phyloP scores from a whole-genome alignment of 2,329 filamentous ascomycete genomes.

The Penicillium decumbens region DNA sequence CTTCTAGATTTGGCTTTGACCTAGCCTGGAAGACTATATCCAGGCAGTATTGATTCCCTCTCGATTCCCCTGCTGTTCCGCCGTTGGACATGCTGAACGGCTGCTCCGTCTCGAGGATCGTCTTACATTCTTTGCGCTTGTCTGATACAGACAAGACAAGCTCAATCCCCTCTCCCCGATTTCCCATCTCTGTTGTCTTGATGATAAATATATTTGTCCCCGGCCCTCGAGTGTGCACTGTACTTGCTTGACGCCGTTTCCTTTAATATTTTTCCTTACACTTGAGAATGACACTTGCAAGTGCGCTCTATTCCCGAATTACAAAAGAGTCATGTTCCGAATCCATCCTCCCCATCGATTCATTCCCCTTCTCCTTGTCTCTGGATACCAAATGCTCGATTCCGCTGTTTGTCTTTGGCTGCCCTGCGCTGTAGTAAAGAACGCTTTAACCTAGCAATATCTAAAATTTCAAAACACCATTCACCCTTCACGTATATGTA shows the following conservation, averaged over 20 bases:
- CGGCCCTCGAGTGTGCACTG: constrained; percentile 11
- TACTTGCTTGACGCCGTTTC: constrained; percentile 16
- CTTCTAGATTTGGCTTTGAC: constrained; percentile 29
- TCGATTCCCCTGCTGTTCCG: not conserved
- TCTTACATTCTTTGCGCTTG: not conserved
- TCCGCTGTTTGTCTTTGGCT: constrained; percentile 3
- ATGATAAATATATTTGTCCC: constrained; percentile 28
- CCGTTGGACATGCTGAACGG: constrained; percentile 3
- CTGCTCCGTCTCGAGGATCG: not conserved
- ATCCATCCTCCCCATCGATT: constrained; percentile 4
- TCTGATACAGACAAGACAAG: not conserved
- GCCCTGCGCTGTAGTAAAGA: constrained; percentile 14
- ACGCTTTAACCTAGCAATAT: constrained; percentile 12
- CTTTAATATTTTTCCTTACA: constrained; percentile 15
- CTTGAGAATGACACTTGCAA: not conserved
- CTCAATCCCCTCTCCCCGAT: constrained; percentile 2
- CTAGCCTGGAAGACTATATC: not conserved
- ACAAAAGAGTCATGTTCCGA: constrained; percentile 8
- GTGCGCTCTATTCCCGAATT: constrained; percentile 1
- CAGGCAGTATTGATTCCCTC: not conserved
- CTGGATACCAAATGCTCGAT: constrained; percentile 15
- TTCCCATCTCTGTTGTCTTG: constrained; percentile 19
- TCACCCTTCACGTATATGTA: not conserved
- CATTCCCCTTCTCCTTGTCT: not conserved
- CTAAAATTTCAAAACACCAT: constrained; percentile 2